Base-by-base conservation (phyloP, 2,329 filamentous ascomycete genomes). In the Talaromyces sp. region DNA sequence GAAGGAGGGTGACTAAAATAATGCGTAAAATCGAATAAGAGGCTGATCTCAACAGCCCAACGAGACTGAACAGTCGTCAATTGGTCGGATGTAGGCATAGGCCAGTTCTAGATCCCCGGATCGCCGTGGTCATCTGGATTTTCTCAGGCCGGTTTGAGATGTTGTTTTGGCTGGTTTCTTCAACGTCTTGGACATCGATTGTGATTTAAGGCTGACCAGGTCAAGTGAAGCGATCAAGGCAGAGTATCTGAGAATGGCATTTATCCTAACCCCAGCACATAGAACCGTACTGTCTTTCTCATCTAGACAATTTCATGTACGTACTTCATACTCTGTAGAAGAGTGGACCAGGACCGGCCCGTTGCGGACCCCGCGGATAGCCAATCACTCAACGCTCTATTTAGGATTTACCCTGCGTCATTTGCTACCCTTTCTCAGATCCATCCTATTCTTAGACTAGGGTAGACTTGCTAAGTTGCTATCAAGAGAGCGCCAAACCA, bases 331-430 rank as follows among this genome's bases (percentile, higher is more conserved):
- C 22, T 10, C 2, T 13, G 25, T 19, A 45, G 43, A 25, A 38
- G 4, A 49, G 31, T 56, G 53, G 53, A 36, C 29, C 31, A 54
- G 51, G 51, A 56, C 31, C 53, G 53, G 53, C 53, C 53, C 53
- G 53, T 56, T 38, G 53, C 53, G 53, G 53, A 56, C 53, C 29
- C 31, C 53, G 31, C 29, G 11, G 7, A 36, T 13, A 34, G 29
- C 51, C 51, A 34, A 36, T 54, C 27, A 19, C n/a, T 7, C 2
- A n/a, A n/a, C 8, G 5, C 10, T 25, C 5, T 34, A 11, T 17
- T 51, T 17, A n/a, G n/a, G n/a, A n/a, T n/a, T n/a, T n/a, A n/a
- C 25, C 19, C 53, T 38, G 53, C 53, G 31, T 56, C 53, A 56
- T 56, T 56, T 36, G 36, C 29, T 36, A 34, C 51, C 51, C 22